Evolutionary conservation across 1,139 yeast species (phyloP), one percentile per base, ranked within the genome.

Genomic region (Debaryomycetaceae sp.): DNA sequence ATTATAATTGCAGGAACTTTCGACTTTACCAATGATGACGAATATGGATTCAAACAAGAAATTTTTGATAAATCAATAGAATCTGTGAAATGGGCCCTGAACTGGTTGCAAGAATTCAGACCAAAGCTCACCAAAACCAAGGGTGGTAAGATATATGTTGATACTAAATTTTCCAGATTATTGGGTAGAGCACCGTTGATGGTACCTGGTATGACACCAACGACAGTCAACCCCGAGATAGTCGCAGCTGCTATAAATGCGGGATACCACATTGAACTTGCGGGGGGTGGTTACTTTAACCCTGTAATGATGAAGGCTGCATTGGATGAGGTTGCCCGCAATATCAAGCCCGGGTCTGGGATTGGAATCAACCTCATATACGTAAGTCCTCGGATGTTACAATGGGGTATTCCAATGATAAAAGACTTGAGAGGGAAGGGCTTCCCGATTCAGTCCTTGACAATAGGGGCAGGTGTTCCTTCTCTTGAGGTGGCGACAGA

Each of bases 391-490:
- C 81, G 93, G 69, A 88, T 91, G 93, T 79, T 93, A 65, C 97
- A 90, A 72, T 95, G 99, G 99, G 96, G 96, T 70, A 90, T 95
- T 66, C 99, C 99, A 49, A 80, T 93, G 72, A 85, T 93, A 64
- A 88, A 83, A 67, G 86, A 83, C 51, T 80, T 93, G 67, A 84
- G 99, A 72, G 86, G 81, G 55, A 84, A 79, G 62, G 98, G 98
- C 40, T 90, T 86, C 78, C 99, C 99, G 55, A 84, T 93, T 57
- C 97, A 93, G 70, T 91, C 97, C 46, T 73, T 93, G 68, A 84
- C 99, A 42, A 90, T 93, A 62, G 99, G 99, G 76, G 99, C 99
- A 44, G 99, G 99, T 80, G 99, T 93, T 55, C 99, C 99, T 49
- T 90, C 98, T 29, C 69, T 91, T 52, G 99, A 95, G 66, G 97